These are phyloP conservation scores for Gonium pectorale DNA, from an alignment of 139 green algal species.

Conservation along the genomic window DNA sequence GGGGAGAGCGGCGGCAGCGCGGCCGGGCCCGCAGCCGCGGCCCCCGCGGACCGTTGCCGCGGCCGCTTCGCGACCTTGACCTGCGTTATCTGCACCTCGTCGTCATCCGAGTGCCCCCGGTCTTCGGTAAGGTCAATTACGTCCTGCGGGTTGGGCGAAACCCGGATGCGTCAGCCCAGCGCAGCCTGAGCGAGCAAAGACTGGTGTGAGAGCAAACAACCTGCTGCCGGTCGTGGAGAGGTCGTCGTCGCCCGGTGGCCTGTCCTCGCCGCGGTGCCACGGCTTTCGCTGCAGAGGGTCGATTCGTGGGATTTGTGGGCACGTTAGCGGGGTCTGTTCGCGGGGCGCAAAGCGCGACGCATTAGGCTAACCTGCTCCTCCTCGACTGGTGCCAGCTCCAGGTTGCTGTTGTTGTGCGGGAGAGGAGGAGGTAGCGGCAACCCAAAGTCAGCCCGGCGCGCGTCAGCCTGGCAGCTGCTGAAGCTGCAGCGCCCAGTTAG, in stretches of 20 bases:
- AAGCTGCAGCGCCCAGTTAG: too few species aligned
- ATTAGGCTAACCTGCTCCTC: background rate
- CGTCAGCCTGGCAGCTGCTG: too few species aligned
- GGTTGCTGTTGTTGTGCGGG: too few species aligned
- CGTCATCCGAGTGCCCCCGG: slow-evolving; percentile 7
- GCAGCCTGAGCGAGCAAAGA: background rate
- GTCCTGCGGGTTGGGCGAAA: background rate
- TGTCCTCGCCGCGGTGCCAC: background rate
- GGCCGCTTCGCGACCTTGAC: slow-evolving; percentile 11
- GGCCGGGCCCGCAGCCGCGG: background rate
- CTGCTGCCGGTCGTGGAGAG: background rate
- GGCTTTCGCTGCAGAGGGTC: background rate
- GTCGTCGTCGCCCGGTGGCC: background rate
- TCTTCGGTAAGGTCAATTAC: slow-evolving; percentile 25
- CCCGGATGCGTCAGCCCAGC: background rate
- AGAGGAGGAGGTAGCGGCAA: too few species aligned
- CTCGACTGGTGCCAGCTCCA: slow-evolving; percentile 12
- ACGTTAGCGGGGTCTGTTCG: background rate
- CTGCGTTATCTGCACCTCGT: slow-evolving; percentile 12
- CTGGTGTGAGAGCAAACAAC: background rate
- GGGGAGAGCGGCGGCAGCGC: background rate
- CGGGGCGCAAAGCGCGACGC: background rate
- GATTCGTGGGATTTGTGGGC: background rate
- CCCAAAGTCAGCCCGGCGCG: too few species aligned
- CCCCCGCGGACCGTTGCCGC: background rate